Evolutionary conservation across 1,284 basidiomycete genomes (phyloP), one percentile per base, ranked within the genome.

Genomic region (Apiotrichum domesticum): DNA sequence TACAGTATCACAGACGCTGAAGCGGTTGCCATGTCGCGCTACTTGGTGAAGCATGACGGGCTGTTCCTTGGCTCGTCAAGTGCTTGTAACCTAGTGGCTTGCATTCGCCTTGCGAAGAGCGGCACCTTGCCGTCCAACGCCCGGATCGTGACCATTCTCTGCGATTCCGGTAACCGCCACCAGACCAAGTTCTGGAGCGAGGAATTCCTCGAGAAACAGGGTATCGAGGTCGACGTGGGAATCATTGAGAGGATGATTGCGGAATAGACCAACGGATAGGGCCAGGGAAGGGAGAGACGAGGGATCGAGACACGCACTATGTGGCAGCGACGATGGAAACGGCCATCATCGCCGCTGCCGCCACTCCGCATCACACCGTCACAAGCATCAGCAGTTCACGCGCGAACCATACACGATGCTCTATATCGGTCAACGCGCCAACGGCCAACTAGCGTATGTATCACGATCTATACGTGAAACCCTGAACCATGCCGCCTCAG

Each of bases 61-160:
- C 79, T 99, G 9, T 98, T 97, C 77, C 80, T 99, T 29, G 96
- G 96, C 4, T 97, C 92, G 0, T 96, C 91, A 56, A 94, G 90
- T 64, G 95, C 96, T 0, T 96, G 94, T 70, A 98, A 98, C 71
- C 81, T 98, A 37, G 85, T 97, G 13, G 90, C 94, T 0, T 90
- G 88, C 63, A 82, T 97, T 11, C 86, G 87, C 65, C 78, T 90
- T 5, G 85, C 83, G 0, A 86, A 85, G 66, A 49, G 47, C 29
- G 47, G 47, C 15, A 83, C 83, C 64, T 81, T 87, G 79, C 65
- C 67, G n/a, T 57, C 47, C 78, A 84, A 44, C 81, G 85, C 46
- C 79, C 86, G 75, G 79, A 80, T 95, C 40, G 89, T 90, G n/a
- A 95, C 92, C 0, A 85, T 95, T 54, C 67, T 95, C 86, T 91